phyloP scores from a whole-genome alignment of 306 rosid genomes.

The Pachyrhizus erosus region DNA sequence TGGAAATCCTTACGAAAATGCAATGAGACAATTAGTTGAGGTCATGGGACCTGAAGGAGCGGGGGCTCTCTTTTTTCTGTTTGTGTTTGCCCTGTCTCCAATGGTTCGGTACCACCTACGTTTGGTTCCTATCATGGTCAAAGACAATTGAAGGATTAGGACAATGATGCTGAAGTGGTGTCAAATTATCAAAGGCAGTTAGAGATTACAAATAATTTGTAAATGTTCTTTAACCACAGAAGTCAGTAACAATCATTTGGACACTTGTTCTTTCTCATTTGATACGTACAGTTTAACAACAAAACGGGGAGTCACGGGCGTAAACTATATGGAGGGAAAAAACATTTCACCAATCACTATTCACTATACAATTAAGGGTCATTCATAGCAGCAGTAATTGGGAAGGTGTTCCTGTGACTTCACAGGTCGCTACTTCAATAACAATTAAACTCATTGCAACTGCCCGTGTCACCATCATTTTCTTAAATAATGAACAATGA shows the following conservation, averaged over 20 bases:
- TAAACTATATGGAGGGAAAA: background rate
- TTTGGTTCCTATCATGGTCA: conserved; percentile 30
- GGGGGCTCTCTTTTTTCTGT: background rate
- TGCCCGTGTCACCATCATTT: conserved; percentile 32
- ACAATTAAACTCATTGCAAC: conserved; percentile 33
- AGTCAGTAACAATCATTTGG: conserved; percentile 35
- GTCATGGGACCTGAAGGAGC: background rate
- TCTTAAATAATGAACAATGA: conserved; percentile 27
- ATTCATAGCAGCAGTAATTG: conserved; percentile 11
- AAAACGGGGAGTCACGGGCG: conserved; percentile 42
- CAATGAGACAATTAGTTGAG: conserved; percentile 11
- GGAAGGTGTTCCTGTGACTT: conserved; percentile 38
- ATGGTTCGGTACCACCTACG: conserved; percentile 26
- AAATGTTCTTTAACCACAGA: conserved; percentile 13
- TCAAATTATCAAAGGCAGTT: background rate
- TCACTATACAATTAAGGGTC: background rate
- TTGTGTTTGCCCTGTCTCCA: background rate
- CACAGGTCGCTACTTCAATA: conserved; percentile 26
- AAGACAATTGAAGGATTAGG: conserved; percentile 22
- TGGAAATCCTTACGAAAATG: background rate
- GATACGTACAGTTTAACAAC: conserved; percentile 23
- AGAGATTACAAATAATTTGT: conserved; percentile 9
- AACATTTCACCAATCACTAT: conserved; percentile 22
- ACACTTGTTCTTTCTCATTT: conserved; percentile 37
- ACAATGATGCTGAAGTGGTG: conserved; percentile 25